These are phyloP conservation scores for Exophiala sideris DNA, from an alignment of 2,329 filamentous ascomycete genomes.

Conservation along the genomic window DNA sequence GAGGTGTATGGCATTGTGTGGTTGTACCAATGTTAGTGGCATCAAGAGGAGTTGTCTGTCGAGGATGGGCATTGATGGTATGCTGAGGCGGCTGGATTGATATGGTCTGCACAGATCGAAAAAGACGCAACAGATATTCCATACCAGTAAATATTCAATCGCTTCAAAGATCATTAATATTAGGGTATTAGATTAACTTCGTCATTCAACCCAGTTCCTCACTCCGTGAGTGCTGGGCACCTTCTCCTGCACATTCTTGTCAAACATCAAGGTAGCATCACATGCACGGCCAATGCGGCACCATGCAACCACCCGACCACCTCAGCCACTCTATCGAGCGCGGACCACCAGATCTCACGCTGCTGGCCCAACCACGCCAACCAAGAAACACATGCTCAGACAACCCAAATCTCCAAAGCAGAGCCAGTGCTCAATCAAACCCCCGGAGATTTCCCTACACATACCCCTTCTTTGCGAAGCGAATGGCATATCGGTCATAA, in stretches of 20 bases:
- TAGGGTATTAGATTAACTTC: conserved; percentile 15
- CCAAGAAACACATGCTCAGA: no score
- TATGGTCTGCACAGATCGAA: no score
- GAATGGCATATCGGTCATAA: conserved; percentile 26
- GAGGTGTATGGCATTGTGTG: conserved; percentile 29
- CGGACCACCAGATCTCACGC: no score
- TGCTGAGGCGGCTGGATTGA: conserved; percentile 23
- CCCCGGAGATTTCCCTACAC: neutral
- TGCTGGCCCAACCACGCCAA: no score
- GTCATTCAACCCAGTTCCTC: neutral
- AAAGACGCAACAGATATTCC: no score
- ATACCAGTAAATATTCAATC: no score
- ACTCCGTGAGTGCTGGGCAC: neutral
- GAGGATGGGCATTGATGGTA: conserved; percentile 31
- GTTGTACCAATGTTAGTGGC: conserved; percentile 27
- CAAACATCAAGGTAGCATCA: neutral
- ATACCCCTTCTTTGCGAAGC: conserved; percentile 11
- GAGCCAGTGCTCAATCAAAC: neutral
- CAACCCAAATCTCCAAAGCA: neutral
- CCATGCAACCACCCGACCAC: no score
- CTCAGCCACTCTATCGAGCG: no score
- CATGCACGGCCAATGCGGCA: no score
- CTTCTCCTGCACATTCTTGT: neutral
- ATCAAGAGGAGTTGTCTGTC: conserved; percentile 33
- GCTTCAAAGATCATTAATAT: conserved; percentile 12